A percentile compares a stretch with the other conserved stretches of the same genome.
Conservation (phyloP, 192 early-diverging fungal genomes). For the Backusella macrospora region DNA sequence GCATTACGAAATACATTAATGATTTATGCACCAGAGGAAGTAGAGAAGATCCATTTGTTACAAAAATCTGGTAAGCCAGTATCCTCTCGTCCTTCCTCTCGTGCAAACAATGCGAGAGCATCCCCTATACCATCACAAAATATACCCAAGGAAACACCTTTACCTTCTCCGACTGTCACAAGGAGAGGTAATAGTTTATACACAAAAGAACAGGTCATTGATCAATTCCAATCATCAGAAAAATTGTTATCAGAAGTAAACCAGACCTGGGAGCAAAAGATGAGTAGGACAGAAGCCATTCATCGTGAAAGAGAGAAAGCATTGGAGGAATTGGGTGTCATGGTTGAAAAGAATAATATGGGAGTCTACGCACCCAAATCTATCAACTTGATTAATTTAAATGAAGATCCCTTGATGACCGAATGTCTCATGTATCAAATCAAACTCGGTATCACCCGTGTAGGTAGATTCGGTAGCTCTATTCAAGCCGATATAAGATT, state of each 20-base stretch:
- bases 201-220: slow-evolving; percentile 52
- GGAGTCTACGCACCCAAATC: slow-evolving; percentile 69
- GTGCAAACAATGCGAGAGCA: slow-evolving; percentile 5
- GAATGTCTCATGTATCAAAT: slow-evolving; percentile 81
- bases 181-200: slow-evolving; percentile 23
- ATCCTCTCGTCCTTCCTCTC: background rate
- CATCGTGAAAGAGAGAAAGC: slow-evolving; percentile 62
- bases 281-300: slow-evolving; percentile 61
- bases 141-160: slow-evolving; percentile 23
- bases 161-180: slow-evolving; percentile 29
- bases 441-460: slow-evolving; percentile 62
- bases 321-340: slow-evolving; percentile 69
- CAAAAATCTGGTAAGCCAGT: background rate
- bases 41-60: slow-evolving; percentile 34
- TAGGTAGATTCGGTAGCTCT: slow-evolving; percentile 49
- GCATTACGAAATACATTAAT: slow-evolving; percentile 57
- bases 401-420: slow-evolving; percentile 77
- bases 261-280: slow-evolving; percentile 76
- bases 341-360: slow-evolving; percentile 57
- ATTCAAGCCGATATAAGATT: slow-evolving; percentile 50
- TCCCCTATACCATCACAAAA: slow-evolving; percentile 14
- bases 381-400: slow-evolving; percentile 75
- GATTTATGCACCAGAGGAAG: slow-evolving; percentile 45
- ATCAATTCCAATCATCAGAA: slow-evolving; percentile 72
- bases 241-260: slow-evolving; percentile 79